These are phyloP conservation scores for Eimeria brunetti DNA, from an alignment of 169 alveolate genomes.

Conservation along the genomic window DNA sequence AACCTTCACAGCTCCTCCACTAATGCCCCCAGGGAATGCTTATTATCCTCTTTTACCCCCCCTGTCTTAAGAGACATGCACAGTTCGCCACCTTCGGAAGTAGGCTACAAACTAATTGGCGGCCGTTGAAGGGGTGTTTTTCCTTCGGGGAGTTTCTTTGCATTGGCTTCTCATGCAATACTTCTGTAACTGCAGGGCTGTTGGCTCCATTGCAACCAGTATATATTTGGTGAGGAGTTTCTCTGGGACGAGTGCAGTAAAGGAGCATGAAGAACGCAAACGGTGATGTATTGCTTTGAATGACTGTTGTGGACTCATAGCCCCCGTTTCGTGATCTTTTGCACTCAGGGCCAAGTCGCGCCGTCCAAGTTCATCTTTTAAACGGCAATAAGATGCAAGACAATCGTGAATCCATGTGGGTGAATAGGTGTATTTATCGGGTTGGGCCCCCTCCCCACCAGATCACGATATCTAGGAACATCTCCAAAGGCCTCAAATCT, in stretches of 20 bases:
- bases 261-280: not conserved
- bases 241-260: not conserved
- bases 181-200: not conserved
- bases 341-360: not conserved
- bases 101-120: not conserved
- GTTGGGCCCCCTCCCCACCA: slow-evolving; percentile 35
- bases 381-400: slow-evolving; percentile 3
- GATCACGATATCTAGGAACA: not conserved
- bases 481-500: not conserved
- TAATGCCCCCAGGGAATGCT: not conserved
- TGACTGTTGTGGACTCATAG: not conserved
- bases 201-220: not conserved
- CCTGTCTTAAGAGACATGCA: not conserved
- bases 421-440: not conserved
- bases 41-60: not conserved
- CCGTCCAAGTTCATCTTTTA: not conserved
- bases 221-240: not conserved
- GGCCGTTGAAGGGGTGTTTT: not conserved
- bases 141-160: not conserved
- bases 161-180: not conserved
- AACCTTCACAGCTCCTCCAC: not conserved
- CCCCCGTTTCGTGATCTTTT: not conserved
- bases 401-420: slow-evolving; percentile 19
- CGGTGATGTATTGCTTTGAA: not conserved
- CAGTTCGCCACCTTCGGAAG: not conserved